These are phyloP conservation scores for Sonneratia caseolaris DNA, from an alignment of 345 rosid species.

Conservation along the genomic window DNA sequence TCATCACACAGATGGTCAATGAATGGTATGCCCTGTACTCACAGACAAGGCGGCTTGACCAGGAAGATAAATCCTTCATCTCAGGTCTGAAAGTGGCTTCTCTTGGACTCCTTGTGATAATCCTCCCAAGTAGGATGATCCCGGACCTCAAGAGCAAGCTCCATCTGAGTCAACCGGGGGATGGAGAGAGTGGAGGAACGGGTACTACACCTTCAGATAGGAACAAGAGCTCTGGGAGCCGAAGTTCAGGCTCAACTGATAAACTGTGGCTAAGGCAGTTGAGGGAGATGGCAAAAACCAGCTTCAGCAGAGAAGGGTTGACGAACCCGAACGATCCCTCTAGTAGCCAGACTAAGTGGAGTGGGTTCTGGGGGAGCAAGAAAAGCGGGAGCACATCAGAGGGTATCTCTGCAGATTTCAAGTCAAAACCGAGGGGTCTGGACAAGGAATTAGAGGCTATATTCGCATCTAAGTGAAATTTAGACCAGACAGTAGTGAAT, in stretches of 20 bases:
- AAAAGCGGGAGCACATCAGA: constrained; percentile 54
- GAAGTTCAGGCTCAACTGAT: constrained; percentile 54
- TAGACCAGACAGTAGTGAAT: neutral
- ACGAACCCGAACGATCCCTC: constrained; percentile 61
- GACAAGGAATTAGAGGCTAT: constrained; percentile 77
- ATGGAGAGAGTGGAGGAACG: constrained; percentile 25
- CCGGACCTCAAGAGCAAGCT: constrained; percentile 35
- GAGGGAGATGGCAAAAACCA: constrained; percentile 68
- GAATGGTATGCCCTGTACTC: constrained; percentile 68
- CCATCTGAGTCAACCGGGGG: constrained; percentile 19
- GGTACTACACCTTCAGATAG: constrained; percentile 28
- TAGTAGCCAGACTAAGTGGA: constrained; percentile 55
- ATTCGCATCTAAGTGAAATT: constrained; percentile 55
- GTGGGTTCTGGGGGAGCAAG: constrained; percentile 53
- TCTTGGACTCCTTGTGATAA: constrained; percentile 44
- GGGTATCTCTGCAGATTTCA: constrained; percentile 41
- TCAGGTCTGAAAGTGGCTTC: constrained; percentile 53
- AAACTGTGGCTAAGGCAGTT: constrained; percentile 68
- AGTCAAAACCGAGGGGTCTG: constrained; percentile 43
- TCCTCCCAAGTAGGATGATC: constrained; percentile 40
- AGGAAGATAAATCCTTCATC: constrained; percentile 31
- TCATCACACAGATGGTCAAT: constrained; percentile 38
- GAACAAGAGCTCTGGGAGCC: constrained; percentile 38
- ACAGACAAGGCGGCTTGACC: constrained; percentile 57
- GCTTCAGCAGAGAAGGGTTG: constrained; percentile 52